Evolutionary conservation across 1,284 basidiomycete genomes (phyloP), one percentile per base, ranked within the genome.

Genomic region (Trichosporon asahii): DNA sequence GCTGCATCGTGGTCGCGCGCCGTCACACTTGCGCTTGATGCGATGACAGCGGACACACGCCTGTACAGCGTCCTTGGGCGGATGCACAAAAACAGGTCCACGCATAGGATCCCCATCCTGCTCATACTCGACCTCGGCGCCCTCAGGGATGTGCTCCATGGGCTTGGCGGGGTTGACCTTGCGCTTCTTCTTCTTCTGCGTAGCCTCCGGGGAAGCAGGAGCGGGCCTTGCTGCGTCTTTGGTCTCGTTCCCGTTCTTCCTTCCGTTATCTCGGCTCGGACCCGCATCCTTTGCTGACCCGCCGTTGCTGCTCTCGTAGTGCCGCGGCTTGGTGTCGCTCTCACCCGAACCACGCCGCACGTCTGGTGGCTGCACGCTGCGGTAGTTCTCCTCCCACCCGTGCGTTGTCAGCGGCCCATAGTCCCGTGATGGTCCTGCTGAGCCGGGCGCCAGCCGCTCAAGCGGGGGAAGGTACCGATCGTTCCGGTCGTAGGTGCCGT

Each of bases 21-120:
- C 75, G 64, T 82, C 79, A 57, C 80, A 82, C 67, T 82, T 82
- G 55, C 80, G 71, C 70, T 82, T 82, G 67, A 82, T 80, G 44
- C 78, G 70, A 66, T 82, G 80, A 64, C 80, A 82, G 49, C 80
- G 66, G 15, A 80, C 76, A 64, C 80, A 82, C 11, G 80, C 80
- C 68, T 82, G 80, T 7, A 78, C 77, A 2, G 76, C 75, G 5
- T 75, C 76, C 64, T 77, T 74, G 2, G 77, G 76, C 6, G 80
- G 78, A 55, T 80, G 79, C 3, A 80, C 72, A 63, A 78, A 82
- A 1, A 82, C 77, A 14, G 78, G 77, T 11, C 80, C 80, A 4
- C 73, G 64, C 21, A 75, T 71, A 25, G 70, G 73, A 68, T 82
- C 79, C 1, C 75, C 76, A 18, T 74, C 72, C 14, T 77, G 76